Conservation (phyloP, 228 moss, liverwort and hornwort genomes). For the Sphagnum magellanicum region DNA sequence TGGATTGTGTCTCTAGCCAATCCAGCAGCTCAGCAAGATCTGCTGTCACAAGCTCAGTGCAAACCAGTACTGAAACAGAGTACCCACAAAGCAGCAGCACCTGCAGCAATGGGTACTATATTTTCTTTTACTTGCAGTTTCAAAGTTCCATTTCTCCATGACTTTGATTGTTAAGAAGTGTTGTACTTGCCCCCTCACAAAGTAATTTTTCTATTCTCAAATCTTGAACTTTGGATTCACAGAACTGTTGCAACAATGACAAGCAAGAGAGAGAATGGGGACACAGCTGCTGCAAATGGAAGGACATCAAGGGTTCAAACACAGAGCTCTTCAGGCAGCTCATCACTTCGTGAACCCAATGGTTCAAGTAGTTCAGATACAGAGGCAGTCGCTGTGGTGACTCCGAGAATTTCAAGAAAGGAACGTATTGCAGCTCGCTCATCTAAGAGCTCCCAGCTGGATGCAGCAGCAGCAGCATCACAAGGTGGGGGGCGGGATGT, state of each 20-base stretch:
- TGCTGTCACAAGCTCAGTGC: constrained; percentile 1
- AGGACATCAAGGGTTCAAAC: constrained; percentile 4
- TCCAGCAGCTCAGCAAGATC: constrained; percentile 12
- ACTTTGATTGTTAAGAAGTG: background rate
- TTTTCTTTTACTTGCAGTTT: background rate
- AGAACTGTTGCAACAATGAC: constrained; percentile 10
- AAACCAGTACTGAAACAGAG: constrained; percentile 12
- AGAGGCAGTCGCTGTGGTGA: constrained; percentile 7
- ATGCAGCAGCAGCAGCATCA: constrained; percentile 15
- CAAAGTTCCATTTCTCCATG: background rate
- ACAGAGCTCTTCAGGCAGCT: constrained; percentile 8
- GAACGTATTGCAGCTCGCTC: constrained; percentile 27
- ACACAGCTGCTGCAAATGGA: constrained; percentile 3
- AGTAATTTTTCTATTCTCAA: background rate
- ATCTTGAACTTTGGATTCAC: background rate
- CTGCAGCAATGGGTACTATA: background rate
- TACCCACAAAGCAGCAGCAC: background rate
- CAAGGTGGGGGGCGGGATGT: constrained; percentile 34
- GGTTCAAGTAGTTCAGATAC: constrained; percentile 4
- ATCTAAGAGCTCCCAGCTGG: constrained; percentile 7
- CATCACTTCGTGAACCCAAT: constrained; percentile 12
- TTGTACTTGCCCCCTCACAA: background rate
- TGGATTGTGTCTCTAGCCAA: constrained; percentile 25
- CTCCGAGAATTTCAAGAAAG: constrained; percentile 21
- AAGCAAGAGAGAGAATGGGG: constrained; percentile 14